Evolutionary conservation across 768 basidiomycete species (phyloP), one percentile per base, ranked within the genome.

Genomic region (Rickenella mellea): DNA sequence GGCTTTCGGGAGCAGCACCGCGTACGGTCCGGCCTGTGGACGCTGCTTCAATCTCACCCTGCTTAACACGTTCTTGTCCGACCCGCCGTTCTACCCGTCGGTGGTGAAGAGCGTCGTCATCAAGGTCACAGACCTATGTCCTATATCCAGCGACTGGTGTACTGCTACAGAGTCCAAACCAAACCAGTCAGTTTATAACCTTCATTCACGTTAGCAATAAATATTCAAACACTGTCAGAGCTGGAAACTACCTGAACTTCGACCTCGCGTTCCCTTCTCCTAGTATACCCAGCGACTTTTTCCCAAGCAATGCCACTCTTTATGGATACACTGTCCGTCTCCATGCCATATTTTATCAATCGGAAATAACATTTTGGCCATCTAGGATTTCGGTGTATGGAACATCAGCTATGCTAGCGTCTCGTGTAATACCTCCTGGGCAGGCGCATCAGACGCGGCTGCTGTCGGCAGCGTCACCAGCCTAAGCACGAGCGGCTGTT

Each of bases 301-400:
- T 86, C 55, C 88, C 87, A 0, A 83, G 79, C 4, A 68, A 90
- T 52, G 67, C 59, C 46, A 55, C 76, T 4, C 52, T 75, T 8
- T 89, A 90, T 55, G 86, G 85, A 63, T 60, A 68, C 57, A 42
- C 65, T 64, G 44, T 19, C 49, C 51, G 29, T 39, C 15, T 36
- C 41, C 20, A 28, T 22, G 17, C 36, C 10, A 40, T 12, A 15
- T 31, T 28, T 35, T 22, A 41, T 21, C 20, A 39, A 27, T 38
- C 19, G 19, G 36, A 37, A n/a, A 15, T 12, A 25, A 28, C 24
- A 15, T 14, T 14, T 20, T 36, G 30, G 38, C 29, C 11, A 36
- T 33, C 21, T 32, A 83, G 81, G 88, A 89, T 53, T 90, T 89
- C 64, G 85, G 88, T 39, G 76, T 89, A 15, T 91, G 88, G 87